phyloP scores from a whole-genome alignment of 2,329 filamentous ascomycete species.

The Blastomyces silverae region DNA sequence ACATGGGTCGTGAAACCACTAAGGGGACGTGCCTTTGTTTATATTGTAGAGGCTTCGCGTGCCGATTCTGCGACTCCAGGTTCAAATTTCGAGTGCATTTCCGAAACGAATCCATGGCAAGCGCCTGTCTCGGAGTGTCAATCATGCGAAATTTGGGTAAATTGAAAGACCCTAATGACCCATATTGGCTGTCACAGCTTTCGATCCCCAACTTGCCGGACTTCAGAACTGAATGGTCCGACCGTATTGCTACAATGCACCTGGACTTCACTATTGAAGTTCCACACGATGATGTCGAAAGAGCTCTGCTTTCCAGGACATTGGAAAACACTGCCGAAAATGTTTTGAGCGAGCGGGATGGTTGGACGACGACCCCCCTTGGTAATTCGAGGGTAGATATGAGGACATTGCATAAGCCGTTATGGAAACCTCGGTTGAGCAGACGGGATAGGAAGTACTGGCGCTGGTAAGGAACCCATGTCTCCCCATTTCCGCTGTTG shows the following conservation, averaged over 20 bases:
- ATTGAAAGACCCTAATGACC: slow-evolving; percentile 1
- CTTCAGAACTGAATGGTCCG: neutral
- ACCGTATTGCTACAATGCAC: neutral
- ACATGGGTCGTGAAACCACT: neutral
- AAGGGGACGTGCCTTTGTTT: neutral
- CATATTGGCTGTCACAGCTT: neutral
- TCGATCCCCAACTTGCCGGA: neutral
- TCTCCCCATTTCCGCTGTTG: neutral
- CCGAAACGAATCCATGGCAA: neutral
- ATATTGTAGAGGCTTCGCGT: neutral
- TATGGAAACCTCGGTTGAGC: neutral
- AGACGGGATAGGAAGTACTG: neutral
- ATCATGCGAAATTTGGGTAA: slow-evolving; percentile 7
- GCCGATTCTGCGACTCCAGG: slow-evolving; percentile 1
- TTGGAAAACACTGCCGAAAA: neutral
- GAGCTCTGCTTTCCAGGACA: neutral
- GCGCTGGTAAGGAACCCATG: neutral
- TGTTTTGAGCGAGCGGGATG: slow-evolving; percentile 2
- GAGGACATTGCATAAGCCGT: neutral
- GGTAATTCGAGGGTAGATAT: neutral
- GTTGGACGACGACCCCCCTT: neutral
- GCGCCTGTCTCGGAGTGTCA: neutral
- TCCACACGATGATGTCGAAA: neutral
- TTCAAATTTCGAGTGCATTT: neutral
- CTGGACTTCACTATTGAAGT: neutral